These are phyloP conservation scores for Neofusicoccum sp. DNA, from an alignment of 2,329 filamentous ascomycete species.

Conservation along the genomic window DNA sequence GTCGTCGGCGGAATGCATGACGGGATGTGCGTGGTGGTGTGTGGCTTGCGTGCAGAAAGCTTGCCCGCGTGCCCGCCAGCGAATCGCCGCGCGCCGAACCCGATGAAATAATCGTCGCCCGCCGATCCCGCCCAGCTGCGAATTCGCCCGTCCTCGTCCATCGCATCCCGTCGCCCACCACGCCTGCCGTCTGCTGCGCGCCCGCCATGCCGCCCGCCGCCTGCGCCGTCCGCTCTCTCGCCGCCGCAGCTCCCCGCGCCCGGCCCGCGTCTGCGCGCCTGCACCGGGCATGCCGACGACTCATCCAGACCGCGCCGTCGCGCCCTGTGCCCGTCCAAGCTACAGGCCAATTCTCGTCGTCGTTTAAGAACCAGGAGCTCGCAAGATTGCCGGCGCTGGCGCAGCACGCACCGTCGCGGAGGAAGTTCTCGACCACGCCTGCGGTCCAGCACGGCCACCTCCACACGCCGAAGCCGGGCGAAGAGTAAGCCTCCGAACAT, in stretches of 20 bases:
- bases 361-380: neutral
- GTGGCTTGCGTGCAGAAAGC: slow-evolving; percentile 11
- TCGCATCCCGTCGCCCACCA: neutral
- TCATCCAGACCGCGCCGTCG: slow-evolving; percentile 6
- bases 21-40: slow-evolving; percentile 4
- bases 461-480: slow-evolving; percentile 78
- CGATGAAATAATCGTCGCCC: slow-evolving; percentile 14
- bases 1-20: slow-evolving; percentile 9
- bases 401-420: slow-evolving; percentile 21
- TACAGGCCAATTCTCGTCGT: neutral
- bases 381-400: neutral
- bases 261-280: neutral
- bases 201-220: neutral
- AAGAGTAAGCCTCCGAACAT: slow-evolving; percentile 67
- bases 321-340: neutral
- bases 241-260: neutral
- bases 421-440: slow-evolving; percentile 66
- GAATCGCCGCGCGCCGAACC: slow-evolving; percentile 15
- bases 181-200: neutral
- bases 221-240: slow-evolving; percentile 2
- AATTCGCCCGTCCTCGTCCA: slow-evolving; percentile 4
- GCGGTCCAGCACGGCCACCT: slow-evolving; percentile 71
- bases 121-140: slow-evolving; percentile 5
- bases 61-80: slow-evolving; percentile 16
- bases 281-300: slow-evolving; percentile 10